Evolutionary conservation across 2,329 filamentous ascomycete species (phyloP).

Genomic region (Fusarium papillatum): DNA sequence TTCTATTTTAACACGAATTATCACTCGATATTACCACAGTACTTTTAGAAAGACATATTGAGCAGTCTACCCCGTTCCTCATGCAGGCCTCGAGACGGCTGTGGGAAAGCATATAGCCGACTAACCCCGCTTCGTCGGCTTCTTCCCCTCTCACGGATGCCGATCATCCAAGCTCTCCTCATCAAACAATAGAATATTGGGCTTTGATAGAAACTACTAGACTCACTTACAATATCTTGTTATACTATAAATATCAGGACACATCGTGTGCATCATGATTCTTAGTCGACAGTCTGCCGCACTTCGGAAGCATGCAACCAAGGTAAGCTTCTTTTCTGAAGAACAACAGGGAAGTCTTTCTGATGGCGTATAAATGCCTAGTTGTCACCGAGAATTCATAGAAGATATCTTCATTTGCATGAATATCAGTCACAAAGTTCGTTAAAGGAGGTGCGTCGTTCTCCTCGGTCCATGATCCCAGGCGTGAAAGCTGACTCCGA

Average conservation of each 20-base stretch:
- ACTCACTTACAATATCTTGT: not conserved
- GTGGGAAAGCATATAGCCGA: slow-evolving; percentile 9
- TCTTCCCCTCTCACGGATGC: slow-evolving; percentile 3
- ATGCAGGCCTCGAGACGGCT: not conserved
- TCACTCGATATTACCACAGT: not conserved
- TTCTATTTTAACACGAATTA: not conserved
- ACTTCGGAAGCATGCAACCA: not conserved
- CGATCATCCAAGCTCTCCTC: not conserved
- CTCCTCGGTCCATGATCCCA: fast-evolving
- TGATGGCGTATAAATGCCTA: not conserved
- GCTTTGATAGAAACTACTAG: not conserved
- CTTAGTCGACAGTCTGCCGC: no score
- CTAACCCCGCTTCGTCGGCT: slow-evolving; percentile 1
- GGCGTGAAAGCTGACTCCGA: not conserved
- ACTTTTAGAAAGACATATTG: no score
- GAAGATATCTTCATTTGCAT: slow-evolving; percentile 15
- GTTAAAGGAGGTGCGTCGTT: not conserved
- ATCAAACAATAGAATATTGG: not conserved
- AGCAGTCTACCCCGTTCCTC: not conserved
- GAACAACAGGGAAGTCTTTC: not conserved
- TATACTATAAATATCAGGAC: not conserved
- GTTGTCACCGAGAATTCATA: not conserved
- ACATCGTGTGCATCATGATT: not conserved
- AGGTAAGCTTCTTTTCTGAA: not conserved
- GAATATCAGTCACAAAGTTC: slow-evolving; percentile 27